Base-by-base conservation (phyloP, 495 filamentous ascomycete genomes). In the Emericellopsis terricola region DNA sequence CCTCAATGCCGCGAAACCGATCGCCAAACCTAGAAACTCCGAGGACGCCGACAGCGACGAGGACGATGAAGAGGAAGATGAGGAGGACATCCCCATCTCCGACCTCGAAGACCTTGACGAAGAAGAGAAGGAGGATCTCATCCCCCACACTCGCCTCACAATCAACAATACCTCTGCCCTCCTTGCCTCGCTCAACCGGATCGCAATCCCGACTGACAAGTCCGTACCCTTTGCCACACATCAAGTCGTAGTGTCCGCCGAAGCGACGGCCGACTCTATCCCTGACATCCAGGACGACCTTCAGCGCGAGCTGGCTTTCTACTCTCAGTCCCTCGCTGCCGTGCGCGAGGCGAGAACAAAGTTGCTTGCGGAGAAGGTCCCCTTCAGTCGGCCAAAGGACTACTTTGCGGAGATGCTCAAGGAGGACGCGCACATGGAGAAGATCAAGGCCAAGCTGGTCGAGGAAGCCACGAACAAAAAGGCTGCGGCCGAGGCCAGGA, bases 381-480 rank as follows among this genome's bases (percentile, higher is more conserved):
- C 76, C 6, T 96, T 96, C 59, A 76, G 81, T 4, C 71, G 89
- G 3, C 89, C 89, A 6, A 72, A 66, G 20, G 89, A 97, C 56
- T 97, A 91, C 60, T 96, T 97, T 46, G 89, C 89, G 17, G 89
- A 97, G 66, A 97, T 94, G 81, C 72, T 94, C 40, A 94, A 94
- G 67, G 81, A 74, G 47, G 91, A 97, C 58, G 87, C 91, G 63
- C 91, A 92, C 50, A 97, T 97, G 89, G 78, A 79, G 45, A 78
- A 76, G 63, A 82, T 97, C 55, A 91, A 89, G 67, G 71, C 73
- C 53, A 93, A 91, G 68, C 62, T 96, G 47, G 68, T 86, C 39
- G 87, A 94, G 42, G 84, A 87, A 53, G 89, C 87, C 8, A 81
- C 86, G 19, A 59, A 66, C 33, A 93, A 89, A 68, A 94, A 93